A percentile compares a stretch with the other conserved stretches of the same genome.
phyloP scores from a whole-genome alignment of 2,329 filamentous ascomycete species.

The Microascus cirrosus region DNA sequence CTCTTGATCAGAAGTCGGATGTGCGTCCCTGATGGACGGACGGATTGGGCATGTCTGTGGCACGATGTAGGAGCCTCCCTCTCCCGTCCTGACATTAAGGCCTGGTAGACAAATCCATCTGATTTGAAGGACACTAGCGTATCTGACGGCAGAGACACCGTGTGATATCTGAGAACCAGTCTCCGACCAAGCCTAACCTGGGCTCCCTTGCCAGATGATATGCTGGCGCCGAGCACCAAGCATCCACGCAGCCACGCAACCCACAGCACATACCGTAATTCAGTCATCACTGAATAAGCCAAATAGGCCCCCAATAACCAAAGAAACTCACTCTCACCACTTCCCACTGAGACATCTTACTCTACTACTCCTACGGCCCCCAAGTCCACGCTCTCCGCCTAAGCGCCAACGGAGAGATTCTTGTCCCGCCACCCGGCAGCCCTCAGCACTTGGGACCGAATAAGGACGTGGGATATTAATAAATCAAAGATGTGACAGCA shows the following conservation, averaged over 20 bases:
- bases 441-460: not conserved
- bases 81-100: too few species aligned
- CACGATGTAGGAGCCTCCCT: too few species aligned
- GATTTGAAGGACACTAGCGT: too few species aligned
- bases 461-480: not conserved
- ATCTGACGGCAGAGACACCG: too few species aligned
- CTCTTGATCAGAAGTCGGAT: not conserved
- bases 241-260: too few species aligned
- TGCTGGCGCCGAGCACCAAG: too few species aligned
- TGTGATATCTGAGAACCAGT: too few species aligned
- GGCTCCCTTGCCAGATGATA: too few species aligned
- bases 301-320: not conserved
- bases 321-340: not conserved
- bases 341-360: not conserved
- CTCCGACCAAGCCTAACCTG: too few species aligned
- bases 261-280: not conserved
- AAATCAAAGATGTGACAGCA: not conserved
- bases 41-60: too few species aligned
- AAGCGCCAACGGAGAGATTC: not conserved
- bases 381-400: not conserved
- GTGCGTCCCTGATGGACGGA: too few species aligned
- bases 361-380: not conserved
- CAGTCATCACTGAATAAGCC: not conserved
- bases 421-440: not conserved
- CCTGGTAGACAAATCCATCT: too few species aligned